A percentile compares a stretch with the other conserved stretches of the same genome.
Conservation (phyloP, 768 basidiomycete species). For the Mycena alexandri region DNA sequence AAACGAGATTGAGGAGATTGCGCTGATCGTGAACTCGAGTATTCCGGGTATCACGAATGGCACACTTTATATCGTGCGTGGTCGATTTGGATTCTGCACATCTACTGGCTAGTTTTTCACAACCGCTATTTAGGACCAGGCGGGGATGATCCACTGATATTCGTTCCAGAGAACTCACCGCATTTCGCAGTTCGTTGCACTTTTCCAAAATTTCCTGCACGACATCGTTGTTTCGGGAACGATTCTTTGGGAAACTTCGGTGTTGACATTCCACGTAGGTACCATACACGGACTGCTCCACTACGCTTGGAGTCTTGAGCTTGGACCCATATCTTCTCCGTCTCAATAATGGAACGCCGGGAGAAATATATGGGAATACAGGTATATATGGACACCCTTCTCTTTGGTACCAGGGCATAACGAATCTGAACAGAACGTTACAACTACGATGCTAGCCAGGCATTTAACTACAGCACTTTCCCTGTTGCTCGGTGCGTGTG, state of each 20-base stretch:
- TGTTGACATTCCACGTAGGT: constrained; percentile 49
- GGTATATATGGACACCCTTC: constrained; percentile 47
- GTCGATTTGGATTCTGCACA: too few relatives aligned
- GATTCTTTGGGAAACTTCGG: constrained; percentile 34
- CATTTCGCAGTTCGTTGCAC: too few relatives aligned
- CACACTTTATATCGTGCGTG: too few relatives aligned
- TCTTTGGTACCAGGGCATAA: neutral
- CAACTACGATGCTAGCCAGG: constrained; percentile 65
- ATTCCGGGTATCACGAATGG: too few relatives aligned
- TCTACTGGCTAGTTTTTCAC: too few relatives aligned
- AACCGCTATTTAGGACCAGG: too few relatives aligned
- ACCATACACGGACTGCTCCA: constrained; percentile 71
- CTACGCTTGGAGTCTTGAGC: constrained; percentile 68
- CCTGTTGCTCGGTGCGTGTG: constrained; percentile 58
- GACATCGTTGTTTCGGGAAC: constrained; percentile 63
- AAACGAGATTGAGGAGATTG: constrained; percentile 73
- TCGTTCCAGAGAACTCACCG: too few relatives aligned
- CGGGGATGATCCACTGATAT: too few relatives aligned
- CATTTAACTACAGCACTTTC: constrained; percentile 67
- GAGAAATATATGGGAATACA: constrained; percentile 68
- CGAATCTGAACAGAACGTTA: constrained; percentile 59
- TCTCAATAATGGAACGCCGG: constrained; percentile 62
- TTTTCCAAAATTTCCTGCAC: constrained; percentile 63
- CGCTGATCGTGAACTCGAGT: constrained; percentile 47
- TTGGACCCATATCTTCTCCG: constrained; percentile 67